Base-by-base conservation (phyloP, 139 green algal species). In the Chara braunii region DNA sequence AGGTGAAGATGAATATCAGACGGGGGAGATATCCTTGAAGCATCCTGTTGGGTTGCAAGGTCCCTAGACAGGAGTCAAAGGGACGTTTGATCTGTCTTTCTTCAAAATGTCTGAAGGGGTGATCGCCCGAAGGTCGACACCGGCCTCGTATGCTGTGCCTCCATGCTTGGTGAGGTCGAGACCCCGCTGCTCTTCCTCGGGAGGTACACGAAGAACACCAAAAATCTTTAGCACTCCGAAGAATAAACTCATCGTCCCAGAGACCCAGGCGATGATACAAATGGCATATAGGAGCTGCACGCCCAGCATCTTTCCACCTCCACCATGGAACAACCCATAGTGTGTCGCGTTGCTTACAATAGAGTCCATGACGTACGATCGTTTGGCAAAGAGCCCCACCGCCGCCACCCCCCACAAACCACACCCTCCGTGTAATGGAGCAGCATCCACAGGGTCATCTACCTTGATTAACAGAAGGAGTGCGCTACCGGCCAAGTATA, bases 341-440 rank as follows among this genome's bases (percentile, higher is more conserved):
- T 6, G 42, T n/a, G n/a, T n/a, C 2, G 51, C 12, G 28, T 32
- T 30, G 36, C 30, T 32, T 43, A 36, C 31, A 33, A 67, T 72
- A 29, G 51, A 51, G 26, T 80, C 35, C 12, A 12, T 31, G 31
- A 70, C 42, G 68, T 75, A 75, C 26, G 51, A 22, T 18, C 70
- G 8, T 37, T 64, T 66, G 31, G 75, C 75, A 12, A 81, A 62
- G 36, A 81, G 44, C 12, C 75, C 75, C 14, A 68, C 61, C n/a
- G n/a, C n/a, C n/a, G 78, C 22, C 43, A 76, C 40, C 48, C 36
- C 74, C 72, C 78, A 90, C 0, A 74, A 54, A 9, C 86, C 86
- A 57, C 67, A 80, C 36, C 82, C 66, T 48, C 82, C 85, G 70
- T 95, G 88, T 81, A 95, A 86, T 43, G 86, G 78, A 3, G 60